Conservation (phyloP, 1,284 basidiomycete species). For the Apiotrichum montevideense region DNA sequence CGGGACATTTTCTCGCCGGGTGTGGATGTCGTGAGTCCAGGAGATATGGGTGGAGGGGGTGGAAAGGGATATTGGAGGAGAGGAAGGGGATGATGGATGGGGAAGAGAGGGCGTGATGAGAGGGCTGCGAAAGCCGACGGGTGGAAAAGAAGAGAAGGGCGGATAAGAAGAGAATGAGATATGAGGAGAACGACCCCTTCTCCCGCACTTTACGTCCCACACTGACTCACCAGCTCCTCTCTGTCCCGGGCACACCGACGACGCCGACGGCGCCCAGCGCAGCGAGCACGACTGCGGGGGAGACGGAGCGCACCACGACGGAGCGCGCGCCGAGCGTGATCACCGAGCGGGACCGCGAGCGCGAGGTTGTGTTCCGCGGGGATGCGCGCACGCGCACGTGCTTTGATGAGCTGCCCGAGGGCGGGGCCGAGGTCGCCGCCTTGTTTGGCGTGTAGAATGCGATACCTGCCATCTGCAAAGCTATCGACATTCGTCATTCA, state of each 20-base stretch:
- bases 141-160: background rate
- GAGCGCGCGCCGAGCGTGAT: background rate
- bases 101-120: no score
- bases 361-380: slow-evolving; percentile 19
- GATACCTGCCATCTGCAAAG: no score
- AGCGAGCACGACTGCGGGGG: no score
- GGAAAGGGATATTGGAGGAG: no score
- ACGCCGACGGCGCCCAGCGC: background rate
- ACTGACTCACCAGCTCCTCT: slow-evolving; percentile 12
- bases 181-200: background rate
- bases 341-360: background rate
- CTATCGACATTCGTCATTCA: no score
- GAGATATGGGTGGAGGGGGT: no score
- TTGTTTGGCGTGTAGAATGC: slow-evolving; percentile 15
- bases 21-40: background rate
- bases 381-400: slow-evolving; percentile 25
- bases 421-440: slow-evolving; percentile 16
- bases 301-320: background rate
- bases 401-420: slow-evolving; percentile 22
- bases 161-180: no score
- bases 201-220: slow-evolving; percentile 14
- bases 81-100: no score
- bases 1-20: background rate
- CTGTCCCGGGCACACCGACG: background rate
- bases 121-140: background rate